Evolutionary conservation across 2,329 filamentous ascomycete species (phyloP).

Genomic region (Cordyceps fumosorosea): DNA sequence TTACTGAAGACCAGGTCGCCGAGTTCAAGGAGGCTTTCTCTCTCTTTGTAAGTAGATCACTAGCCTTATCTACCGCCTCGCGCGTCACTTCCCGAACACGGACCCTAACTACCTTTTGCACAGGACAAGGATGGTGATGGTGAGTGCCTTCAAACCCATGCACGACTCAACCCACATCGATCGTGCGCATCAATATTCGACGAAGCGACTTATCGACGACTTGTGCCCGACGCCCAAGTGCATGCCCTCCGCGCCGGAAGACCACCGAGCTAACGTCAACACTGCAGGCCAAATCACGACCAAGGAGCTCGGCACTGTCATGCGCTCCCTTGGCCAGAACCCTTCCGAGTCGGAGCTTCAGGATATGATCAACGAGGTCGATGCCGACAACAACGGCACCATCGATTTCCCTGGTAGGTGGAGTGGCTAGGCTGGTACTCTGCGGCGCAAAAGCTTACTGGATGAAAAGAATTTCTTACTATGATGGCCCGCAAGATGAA

Average conservation of each 20-base stretch:
- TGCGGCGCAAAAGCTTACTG: background rate
- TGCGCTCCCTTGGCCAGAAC: slow-evolving; percentile 86
- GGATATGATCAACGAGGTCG: slow-evolving; percentile 93
- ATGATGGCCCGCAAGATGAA: slow-evolving; percentile 97
- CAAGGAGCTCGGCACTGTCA: slow-evolving; percentile 84
- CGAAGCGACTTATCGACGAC: background rate
- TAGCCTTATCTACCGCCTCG: background rate
- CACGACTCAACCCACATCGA: background rate
- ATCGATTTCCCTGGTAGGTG: slow-evolving; percentile 80
- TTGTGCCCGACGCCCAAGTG: background rate
- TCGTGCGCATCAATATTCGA: background rate
- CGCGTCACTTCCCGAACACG: slow-evolving; percentile 11
- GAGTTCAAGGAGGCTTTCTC: slow-evolving; percentile 99
- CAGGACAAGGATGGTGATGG: slow-evolving; percentile 90
- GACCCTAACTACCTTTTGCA: slow-evolving; percentile 21
- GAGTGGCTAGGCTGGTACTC: background rate
- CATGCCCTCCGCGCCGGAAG: background rate
- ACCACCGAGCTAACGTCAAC: slow-evolving; percentile 1
- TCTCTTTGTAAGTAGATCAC: slow-evolving; percentile 75
- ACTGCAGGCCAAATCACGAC: slow-evolving; percentile 80
- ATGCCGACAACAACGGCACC: slow-evolving; percentile 87
- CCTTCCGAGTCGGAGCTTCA: slow-evolving; percentile 84
- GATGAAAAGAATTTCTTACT: slow-evolving; percentile 66
- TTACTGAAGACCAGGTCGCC: slow-evolving; percentile 99
- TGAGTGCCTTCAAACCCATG: slow-evolving; percentile 44